Base-by-base conservation (phyloP, 345 rosid species). In the Boechera stricta region DNA sequence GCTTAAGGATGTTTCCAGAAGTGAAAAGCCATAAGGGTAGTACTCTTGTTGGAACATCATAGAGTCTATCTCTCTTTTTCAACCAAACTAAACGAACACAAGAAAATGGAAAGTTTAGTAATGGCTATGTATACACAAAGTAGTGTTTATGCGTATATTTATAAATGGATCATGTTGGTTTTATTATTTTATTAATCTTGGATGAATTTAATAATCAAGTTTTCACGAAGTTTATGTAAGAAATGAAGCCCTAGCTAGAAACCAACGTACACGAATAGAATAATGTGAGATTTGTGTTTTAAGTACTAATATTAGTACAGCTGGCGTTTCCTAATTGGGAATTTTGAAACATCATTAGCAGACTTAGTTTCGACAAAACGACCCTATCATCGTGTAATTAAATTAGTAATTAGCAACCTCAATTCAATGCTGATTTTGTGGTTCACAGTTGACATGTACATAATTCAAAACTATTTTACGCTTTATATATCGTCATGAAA, bases 401-500 rank as follows among this genome's bases (percentile, higher is more conserved):
- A 38, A 38, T 48, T 49, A 38, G 31, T 33, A 33, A 67, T 57
- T 67, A 67, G 38, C 35, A 4, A 38, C 59, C 79, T 36, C 32
- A 75, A 47, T 67, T 67, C 29, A 45, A 33, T 65, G 66, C 78
- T 65, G 65, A 64, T 55, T 75, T 75, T 67, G 11, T 51, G 72
- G 79, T 67, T 48, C 66, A 63, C 24, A 47, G 53, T 48, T 15
- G 10, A 48, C 64, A 59, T 54, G 16, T 53, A 52, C 21, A 26
- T 57, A 35, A 7, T 33, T 6, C 0, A 0, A 38, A 0, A 49
- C 16, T 62, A 38, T 11, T 16, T 28, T 55, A 44, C 45, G 73
- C 28, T 39, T 67, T 51, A 12, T 28, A 18, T 11, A 65, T 55
- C 61, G 35, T 75, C 79, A 75, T 16, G 53, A 67, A 58, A 75